These are phyloP conservation scores for Thalassiosira hispida DNA, from an alignment of 352 stramenopile genomes.

Conservation along the genomic window DNA sequence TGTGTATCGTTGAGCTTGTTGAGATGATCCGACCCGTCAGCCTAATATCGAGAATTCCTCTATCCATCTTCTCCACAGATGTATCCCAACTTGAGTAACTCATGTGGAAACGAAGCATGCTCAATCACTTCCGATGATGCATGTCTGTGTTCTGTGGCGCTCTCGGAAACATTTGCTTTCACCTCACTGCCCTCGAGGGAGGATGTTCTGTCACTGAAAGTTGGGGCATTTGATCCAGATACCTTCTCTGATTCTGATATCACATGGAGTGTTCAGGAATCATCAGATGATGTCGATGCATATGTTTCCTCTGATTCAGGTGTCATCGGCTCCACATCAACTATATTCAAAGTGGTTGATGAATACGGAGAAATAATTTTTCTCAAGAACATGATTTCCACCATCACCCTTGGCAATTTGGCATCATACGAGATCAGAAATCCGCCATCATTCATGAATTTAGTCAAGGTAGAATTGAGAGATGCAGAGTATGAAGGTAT, in stretches of 20 bases:
- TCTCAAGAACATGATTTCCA: slow-evolving; percentile 64
- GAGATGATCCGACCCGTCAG: background rate
- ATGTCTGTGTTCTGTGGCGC: slow-evolving; percentile 57
- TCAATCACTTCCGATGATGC: slow-evolving; percentile 46
- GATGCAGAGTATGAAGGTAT: slow-evolving; percentile 73
- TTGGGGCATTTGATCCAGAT: slow-evolving; percentile 56
- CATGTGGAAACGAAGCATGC: slow-evolving; percentile 54
- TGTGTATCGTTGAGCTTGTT: background rate
- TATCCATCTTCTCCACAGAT: slow-evolving; percentile 6
- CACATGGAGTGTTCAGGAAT: slow-evolving; percentile 50
- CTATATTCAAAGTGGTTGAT: slow-evolving; percentile 69
- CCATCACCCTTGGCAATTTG: slow-evolving; percentile 40
- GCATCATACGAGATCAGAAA: slow-evolving; percentile 62
- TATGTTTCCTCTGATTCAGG: slow-evolving; percentile 40
- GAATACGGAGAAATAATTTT: slow-evolving; percentile 52
- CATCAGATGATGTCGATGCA: slow-evolving; percentile 45
- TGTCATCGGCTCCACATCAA: slow-evolving; percentile 33
- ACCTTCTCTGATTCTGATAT: slow-evolving; percentile 45
- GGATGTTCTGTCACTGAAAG: slow-evolving; percentile 60
- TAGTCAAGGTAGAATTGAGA: slow-evolving; percentile 45
- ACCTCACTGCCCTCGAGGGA: slow-evolving; percentile 55
- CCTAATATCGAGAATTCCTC: background rate
- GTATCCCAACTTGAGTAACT: slow-evolving; percentile 55
- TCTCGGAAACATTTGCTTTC: slow-evolving; percentile 51
- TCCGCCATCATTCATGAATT: slow-evolving; percentile 58